These are phyloP conservation scores for Quercus wislizeni DNA, from an alignment of 306 rosid genomes.

Conservation along the genomic window DNA sequence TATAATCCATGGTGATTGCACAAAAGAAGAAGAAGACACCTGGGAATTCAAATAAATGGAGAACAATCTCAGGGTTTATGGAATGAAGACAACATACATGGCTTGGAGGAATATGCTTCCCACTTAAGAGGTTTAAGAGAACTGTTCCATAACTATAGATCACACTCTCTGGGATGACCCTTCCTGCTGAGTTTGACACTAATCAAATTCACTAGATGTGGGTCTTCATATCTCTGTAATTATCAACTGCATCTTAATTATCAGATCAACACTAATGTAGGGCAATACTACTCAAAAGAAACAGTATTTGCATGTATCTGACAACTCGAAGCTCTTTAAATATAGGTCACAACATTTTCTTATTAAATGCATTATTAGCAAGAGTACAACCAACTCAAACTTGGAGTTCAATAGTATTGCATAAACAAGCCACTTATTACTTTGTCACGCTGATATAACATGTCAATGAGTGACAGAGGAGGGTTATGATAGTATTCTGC, in stretches of 20 bases:
- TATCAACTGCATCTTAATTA: background rate
- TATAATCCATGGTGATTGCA: background rate
- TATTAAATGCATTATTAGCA: background rate
- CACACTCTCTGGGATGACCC: constrained; percentile 80
- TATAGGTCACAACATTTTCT: too few relatives aligned
- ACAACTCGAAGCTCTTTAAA: background rate
- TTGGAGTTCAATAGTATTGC: background rate
- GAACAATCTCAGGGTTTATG: background rate
- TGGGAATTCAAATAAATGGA: background rate
- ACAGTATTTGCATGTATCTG: background rate
- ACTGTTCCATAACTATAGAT: constrained; percentile 85
- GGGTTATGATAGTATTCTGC: background rate
- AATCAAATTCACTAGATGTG: constrained; percentile 12
- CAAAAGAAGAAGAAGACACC: background rate
- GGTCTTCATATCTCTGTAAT: background rate
- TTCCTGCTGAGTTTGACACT: constrained; percentile 49
- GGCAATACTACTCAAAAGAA: background rate
- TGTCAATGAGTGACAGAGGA: background rate
- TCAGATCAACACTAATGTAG: background rate
- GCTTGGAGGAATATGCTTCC: constrained; percentile 91
- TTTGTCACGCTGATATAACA: background rate
- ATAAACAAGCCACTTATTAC: background rate
- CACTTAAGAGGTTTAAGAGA: constrained; percentile 82
- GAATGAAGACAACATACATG: constrained; percentile 52
- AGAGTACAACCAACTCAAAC: background rate